Evolutionary conservation across 768 basidiomycete species (phyloP).

Genomic region (Lentinula guzmanii): DNA sequence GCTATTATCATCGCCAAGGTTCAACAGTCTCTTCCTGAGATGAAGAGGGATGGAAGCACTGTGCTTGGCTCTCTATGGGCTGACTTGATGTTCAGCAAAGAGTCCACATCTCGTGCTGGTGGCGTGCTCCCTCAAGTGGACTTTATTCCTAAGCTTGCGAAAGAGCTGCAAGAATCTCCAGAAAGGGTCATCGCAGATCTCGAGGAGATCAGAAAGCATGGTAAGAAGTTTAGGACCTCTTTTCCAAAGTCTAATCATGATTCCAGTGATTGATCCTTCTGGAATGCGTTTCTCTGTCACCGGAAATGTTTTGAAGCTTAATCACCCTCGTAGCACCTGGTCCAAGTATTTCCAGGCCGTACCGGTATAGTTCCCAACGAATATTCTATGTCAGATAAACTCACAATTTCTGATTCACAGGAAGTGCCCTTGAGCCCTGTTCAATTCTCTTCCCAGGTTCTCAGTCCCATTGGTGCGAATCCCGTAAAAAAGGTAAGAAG

Average conservation of each 20-base stretch:
- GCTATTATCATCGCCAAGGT: slow-evolving; percentile 83
- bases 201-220: slow-evolving; percentile 58
- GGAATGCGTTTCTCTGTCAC: slow-evolving; percentile 85
- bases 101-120: slow-evolving; percentile 62
- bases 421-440: slow-evolving; percentile 57
- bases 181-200: slow-evolving; percentile 68
- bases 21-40: slow-evolving; percentile 82
- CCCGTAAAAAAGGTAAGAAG: slow-evolving; percentile 60
- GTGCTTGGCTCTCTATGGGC: slow-evolving; percentile 71
- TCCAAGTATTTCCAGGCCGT: slow-evolving; percentile 60
- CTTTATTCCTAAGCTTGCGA: slow-evolving; percentile 69
- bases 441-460: slow-evolving; percentile 57
- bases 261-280: slow-evolving; percentile 72
- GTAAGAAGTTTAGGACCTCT: slow-evolving; percentile 37
- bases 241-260: not conserved
- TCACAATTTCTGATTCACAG: slow-evolving; percentile 23
- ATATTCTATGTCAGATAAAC: not conserved
- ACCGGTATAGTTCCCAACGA: slow-evolving; percentile 38
- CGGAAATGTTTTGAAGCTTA: slow-evolving; percentile 73
- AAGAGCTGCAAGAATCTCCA: slow-evolving; percentile 68
- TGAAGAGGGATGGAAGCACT: slow-evolving; percentile 83
- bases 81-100: slow-evolving; percentile 59
- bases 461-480: slow-evolving; percentile 69
- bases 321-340: slow-evolving; percentile 72
- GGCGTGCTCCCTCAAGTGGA: slow-evolving; percentile 72